Base-by-base conservation (phyloP, 2,329 filamentous ascomycete genomes). In the Sclerotinia trifoliorum region DNA sequence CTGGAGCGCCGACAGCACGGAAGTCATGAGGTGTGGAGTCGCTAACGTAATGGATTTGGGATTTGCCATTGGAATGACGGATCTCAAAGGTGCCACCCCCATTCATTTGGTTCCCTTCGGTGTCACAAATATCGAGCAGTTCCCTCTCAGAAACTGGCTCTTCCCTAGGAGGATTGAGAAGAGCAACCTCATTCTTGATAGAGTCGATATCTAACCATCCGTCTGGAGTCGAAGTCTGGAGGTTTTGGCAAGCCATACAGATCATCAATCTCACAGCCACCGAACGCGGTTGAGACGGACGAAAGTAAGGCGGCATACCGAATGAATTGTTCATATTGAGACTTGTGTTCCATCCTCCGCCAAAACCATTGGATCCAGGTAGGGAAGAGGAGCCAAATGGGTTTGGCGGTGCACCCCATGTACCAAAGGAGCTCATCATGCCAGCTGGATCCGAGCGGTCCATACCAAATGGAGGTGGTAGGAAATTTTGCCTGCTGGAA, bases 41-140 rank as follows among this genome's bases (percentile, higher is more conserved):
- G 19, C 85, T 81, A 67, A 89, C 83, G 79, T 85, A 88, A 21
- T 85, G 82, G 64, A 90, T 83, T 19, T 70, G 73, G 29, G 51
- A 66, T 17, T 70, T 72, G 19, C 72, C 72, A 64, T 74, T 72
- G 6, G 64, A 71, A 67, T 76, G 65, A 24, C 76, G 75, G 55
- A 77, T 72, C n/a, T 91, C 88, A 76, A 99, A 96, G 35, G 86
- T 90, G n/a, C 95, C 95, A 56, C 94, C 94, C 57, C 95, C 95
- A 75, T 98, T 98, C 69, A 89, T 87, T 2, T 82, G 78, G 74
- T 90, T 96, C 68, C 95, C 95, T 77, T 97, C 92, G 0, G 94
- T 97, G 75, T 98, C 94, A 78, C 92, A 95, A 69, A 73, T 91
- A 68, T 91, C 88, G 51, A 94, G 83, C 74, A 98, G 84, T 75